These are phyloP conservation scores for Arthroderma sp. DNA, from an alignment of 2,329 filamentous ascomycete genomes.

Conservation along the genomic window DNA sequence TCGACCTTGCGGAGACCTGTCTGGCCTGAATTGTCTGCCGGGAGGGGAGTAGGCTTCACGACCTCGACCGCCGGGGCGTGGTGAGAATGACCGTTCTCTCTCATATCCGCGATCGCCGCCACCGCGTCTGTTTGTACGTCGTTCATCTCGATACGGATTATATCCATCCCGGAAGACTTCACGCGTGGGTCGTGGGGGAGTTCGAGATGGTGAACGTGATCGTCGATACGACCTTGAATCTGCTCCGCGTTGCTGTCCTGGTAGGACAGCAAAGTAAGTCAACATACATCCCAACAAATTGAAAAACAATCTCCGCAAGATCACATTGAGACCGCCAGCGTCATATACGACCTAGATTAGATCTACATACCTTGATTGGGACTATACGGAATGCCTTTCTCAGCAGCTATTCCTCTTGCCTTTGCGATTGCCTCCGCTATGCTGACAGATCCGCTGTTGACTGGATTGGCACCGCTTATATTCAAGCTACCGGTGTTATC, in stretches of 20 bases:
- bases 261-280: neutral
- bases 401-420: constrained; percentile 66
- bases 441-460: constrained; percentile 68
- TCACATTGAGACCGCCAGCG: neutral
- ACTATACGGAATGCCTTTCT: constrained; percentile 53
- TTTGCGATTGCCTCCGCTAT: constrained; percentile 75
- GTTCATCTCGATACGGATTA: constrained; percentile 76
- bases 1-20: constrained; percentile 46
- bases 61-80: constrained; percentile 42
- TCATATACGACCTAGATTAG: neutral
- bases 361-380: constrained; percentile 19
- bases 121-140: constrained; percentile 50
- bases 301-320: neutral
- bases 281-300: neutral
- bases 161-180: constrained; percentile 61
- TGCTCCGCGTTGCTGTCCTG: neutral
- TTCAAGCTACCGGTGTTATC: constrained; percentile 58
- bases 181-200: constrained; percentile 51
- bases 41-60: constrained; percentile 47
- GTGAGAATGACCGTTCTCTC: constrained; percentile 59
- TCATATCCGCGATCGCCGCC: constrained; percentile 43
- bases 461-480: constrained; percentile 64
- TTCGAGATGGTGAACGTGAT: constrained; percentile 46
- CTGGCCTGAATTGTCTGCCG: constrained; percentile 35
- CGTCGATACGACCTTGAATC: constrained; percentile 43